Conservation (phyloP, 176 grass and related monocot species). For the Rhynchospora pubera region DNA sequence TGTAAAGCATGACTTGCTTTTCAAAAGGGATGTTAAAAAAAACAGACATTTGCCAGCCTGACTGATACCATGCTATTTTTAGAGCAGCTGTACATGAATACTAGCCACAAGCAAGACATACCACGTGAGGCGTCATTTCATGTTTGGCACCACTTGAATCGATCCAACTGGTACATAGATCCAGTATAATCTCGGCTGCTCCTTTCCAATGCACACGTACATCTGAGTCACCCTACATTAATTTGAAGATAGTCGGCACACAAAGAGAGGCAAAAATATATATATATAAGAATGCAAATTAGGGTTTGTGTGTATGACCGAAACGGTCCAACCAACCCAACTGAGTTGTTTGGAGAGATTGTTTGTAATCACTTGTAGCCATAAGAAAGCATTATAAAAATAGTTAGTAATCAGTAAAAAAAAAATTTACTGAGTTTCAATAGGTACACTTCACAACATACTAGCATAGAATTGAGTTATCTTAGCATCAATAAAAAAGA, state of each 20-base stretch:
- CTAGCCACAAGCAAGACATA: neutral
- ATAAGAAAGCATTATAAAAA: slow-evolving; percentile 19
- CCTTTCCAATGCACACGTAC: slow-evolving; percentile 98
- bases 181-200: slow-evolving; percentile 84
- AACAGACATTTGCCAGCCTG: neutral
- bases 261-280: neutral
- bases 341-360: slow-evolving; percentile 54
- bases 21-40: neutral
- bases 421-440: neutral
- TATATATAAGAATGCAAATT: slow-evolving; percentile 32
- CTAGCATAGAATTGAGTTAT: neutral
- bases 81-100: neutral
- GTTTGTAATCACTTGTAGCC: slow-evolving; percentile 89
- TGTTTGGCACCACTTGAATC: slow-evolving; percentile 40
- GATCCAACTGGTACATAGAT: slow-evolving; percentile 62
- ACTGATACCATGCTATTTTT: neutral
- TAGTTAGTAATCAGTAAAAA: slow-evolving; percentile 14
- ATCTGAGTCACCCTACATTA: slow-evolving; percentile 40
- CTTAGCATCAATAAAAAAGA: neutral
- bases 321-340: too few relatives aligned
- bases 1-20: neutral
- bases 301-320: too few relatives aligned
- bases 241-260: neutral
- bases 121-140: slow-evolving; percentile 8
- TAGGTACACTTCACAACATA: slow-evolving; percentile 6